phyloP scores from a whole-genome alignment of 2,329 filamentous ascomycete species.

The Aspergillus sp. region DNA sequence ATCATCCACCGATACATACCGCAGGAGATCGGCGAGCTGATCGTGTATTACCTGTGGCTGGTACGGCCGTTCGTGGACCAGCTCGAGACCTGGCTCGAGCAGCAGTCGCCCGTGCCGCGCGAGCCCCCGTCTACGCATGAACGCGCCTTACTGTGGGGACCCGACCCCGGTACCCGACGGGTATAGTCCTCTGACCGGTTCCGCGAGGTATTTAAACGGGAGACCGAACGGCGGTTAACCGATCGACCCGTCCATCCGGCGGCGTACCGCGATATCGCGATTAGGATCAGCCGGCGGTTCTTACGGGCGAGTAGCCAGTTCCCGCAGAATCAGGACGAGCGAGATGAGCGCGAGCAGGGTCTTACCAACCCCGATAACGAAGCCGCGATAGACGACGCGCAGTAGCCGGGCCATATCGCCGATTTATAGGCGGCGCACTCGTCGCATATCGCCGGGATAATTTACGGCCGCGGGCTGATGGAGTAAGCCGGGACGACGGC shows the following conservation, averaged over 20 bases:
- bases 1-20: conserved; percentile 6
- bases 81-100: not conserved
- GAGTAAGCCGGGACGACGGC: not conserved
- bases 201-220: not conserved
- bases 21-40: conserved; percentile 1
- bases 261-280: conserved; percentile 6
- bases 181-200: not conserved
- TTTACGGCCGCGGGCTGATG: not conserved
- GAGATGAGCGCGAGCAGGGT: not conserved
- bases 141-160: not conserved
- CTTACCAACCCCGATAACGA: not conserved
- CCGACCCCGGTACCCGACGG: not conserved
- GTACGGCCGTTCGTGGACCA: not conserved
- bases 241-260: not conserved
- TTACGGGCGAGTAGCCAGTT: conserved; percentile 6
- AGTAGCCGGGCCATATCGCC: conserved; percentile 7
- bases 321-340: conserved; percentile 1
- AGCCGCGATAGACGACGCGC: not conserved
- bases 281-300: conserved; percentile 9
- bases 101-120: not conserved
- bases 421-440: conserved; percentile 6
- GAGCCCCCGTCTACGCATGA: not conserved
- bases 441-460: not conserved
- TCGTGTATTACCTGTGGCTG: conserved; percentile 7
- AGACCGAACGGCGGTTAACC: not conserved